Conservation (phyloP, 306 rosid genomes). For the Pachyrhizus erosus region DNA sequence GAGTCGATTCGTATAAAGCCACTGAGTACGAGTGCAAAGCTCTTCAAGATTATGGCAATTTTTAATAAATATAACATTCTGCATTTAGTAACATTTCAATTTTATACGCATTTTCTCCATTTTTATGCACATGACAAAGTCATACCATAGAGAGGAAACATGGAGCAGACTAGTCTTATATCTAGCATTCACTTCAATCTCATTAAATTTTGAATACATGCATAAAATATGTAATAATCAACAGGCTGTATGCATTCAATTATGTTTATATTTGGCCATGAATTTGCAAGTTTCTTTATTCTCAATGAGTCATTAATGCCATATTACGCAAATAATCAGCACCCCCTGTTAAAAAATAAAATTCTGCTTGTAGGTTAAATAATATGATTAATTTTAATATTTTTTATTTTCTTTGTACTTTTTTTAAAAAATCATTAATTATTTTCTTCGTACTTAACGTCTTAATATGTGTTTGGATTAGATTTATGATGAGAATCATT, state of each 20-base stretch:
- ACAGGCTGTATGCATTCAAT: slow-evolving; percentile 1
- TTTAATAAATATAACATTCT: slow-evolving; percentile 20
- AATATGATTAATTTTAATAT: too few species aligned
- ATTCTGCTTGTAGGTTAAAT: too few species aligned
- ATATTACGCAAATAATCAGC: too few species aligned
- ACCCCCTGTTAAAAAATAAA: too few species aligned
- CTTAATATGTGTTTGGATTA: too few species aligned
- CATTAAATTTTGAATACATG: neutral
- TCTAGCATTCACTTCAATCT: slow-evolving; percentile 14
- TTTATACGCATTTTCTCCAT: slow-evolving; percentile 5
- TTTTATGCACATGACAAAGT: slow-evolving; percentile 33
- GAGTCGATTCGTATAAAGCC: neutral
- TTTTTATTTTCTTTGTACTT: too few species aligned
- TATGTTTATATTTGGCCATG: neutral
- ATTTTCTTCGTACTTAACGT: too few species aligned
- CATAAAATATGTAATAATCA: neutral
- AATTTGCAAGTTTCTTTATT: neutral
- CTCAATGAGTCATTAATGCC: too few species aligned
- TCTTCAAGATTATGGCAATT: neutral
- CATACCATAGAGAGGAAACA: neutral
- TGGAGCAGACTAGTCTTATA: slow-evolving; percentile 2
- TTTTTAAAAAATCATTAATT: too few species aligned
- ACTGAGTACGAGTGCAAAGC: slow-evolving; percentile 1
- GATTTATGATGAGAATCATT: too few species aligned
- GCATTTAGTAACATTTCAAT: neutral